Evolutionary conservation across 352 stramenopile species (phyloP).

Genomic region (Phytophthora multivora): DNA sequence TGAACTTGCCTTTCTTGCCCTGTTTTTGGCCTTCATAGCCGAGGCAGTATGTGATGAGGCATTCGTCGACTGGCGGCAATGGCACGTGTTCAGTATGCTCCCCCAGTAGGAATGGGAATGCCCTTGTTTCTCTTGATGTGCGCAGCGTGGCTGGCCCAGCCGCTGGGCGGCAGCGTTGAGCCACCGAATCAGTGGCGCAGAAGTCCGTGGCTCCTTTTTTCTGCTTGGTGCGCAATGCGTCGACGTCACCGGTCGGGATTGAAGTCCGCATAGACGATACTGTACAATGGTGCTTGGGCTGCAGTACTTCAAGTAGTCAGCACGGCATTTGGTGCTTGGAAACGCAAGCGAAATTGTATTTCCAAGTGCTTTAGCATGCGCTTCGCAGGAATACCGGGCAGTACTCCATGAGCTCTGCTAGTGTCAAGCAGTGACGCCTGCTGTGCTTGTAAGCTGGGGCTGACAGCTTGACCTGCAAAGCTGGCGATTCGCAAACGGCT

Average conservation of each 20-base stretch:
- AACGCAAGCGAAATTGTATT: slow-evolving; percentile 20
- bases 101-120: slow-evolving; percentile 1
- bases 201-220: slow-evolving; percentile 7
- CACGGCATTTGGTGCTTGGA: slow-evolving; percentile 10
- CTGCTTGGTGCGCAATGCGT: slow-evolving; percentile 30
- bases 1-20: slow-evolving; percentile 9
- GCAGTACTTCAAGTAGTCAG: slow-evolving; percentile 18
- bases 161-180: too few relatives aligned
- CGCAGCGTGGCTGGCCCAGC: too few relatives aligned
- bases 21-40: not conserved
- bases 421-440: not conserved
- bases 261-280: slow-evolving; percentile 27
- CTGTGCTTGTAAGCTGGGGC: not conserved
- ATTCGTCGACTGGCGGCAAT: slow-evolving; percentile 14
- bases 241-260: slow-evolving; percentile 16
- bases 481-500: slow-evolving; percentile 15
- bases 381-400: not conserved
- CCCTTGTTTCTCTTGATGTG: not conserved
- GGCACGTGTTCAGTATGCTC: not conserved
- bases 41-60: slow-evolving; percentile 26
- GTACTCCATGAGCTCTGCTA: not conserved
- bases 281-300: slow-evolving; percentile 19
- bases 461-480: slow-evolving; percentile 1
- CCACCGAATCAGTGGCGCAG: too few relatives aligned
- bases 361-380: slow-evolving; percentile 2